Percentiles rank a stretch among this genome's conserved stretches.
Evolutionary conservation across 2,329 filamentous ascomycete genomes (phyloP).

Genomic region (Phoma sp.): DNA sequence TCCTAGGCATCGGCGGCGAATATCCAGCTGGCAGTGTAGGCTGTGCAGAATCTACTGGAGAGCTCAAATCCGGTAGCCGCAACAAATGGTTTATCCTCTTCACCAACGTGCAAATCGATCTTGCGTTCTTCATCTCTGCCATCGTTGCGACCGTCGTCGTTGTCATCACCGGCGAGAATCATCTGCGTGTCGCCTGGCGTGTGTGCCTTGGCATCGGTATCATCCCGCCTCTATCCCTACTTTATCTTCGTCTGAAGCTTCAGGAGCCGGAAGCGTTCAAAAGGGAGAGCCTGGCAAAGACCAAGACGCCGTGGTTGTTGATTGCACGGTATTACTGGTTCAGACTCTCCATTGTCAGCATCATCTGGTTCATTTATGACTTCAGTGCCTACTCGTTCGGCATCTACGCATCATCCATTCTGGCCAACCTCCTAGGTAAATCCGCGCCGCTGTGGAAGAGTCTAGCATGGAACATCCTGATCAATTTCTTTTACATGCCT

Average conservation of each 20-base stretch:
- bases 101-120: constrained; percentile 86
- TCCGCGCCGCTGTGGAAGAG: constrained; percentile 71
- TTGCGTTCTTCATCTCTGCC: constrained; percentile 80
- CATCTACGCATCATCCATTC: constrained; percentile 81
- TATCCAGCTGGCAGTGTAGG: constrained; percentile 85
- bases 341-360: constrained; percentile 59
- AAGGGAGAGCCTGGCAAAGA: constrained; percentile 55
- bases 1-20: constrained; percentile 73
- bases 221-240: constrained; percentile 59
- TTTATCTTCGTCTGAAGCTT: constrained; percentile 64
- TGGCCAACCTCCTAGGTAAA: constrained; percentile 67
- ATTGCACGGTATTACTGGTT: constrained; percentile 63
- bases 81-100: constrained; percentile 85
- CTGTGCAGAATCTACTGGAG: constrained; percentile 81
- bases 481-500: constrained; percentile 89
- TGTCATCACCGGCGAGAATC: constrained; percentile 59
- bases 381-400: constrained; percentile 86
- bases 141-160: constrained; percentile 75
- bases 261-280: constrained; percentile 61
- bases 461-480: constrained; percentile 87
- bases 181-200: constrained; percentile 80
- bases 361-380: constrained; percentile 65
- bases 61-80: constrained; percentile 79
- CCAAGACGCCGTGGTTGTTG: constrained; percentile 49
- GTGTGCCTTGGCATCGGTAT: constrained; percentile 69